Percentiles rank a stretch among this genome's conserved stretches.
Conservation (phyloP, 2,329 filamentous ascomycete species). For the Aspergillus sp. region DNA sequence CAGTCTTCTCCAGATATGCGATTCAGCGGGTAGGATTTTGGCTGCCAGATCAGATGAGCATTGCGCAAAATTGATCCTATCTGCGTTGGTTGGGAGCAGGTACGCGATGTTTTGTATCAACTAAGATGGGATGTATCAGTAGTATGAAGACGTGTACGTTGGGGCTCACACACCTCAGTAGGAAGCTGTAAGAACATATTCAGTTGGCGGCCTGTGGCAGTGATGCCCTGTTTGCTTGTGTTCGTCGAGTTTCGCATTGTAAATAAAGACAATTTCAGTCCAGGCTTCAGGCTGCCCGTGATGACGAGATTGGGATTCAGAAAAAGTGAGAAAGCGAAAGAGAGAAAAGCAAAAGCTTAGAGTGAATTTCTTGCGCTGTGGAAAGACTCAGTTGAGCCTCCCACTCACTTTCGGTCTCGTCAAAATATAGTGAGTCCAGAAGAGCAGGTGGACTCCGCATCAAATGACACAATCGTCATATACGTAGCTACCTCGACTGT, state of each 20-base stretch:
- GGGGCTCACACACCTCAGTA: conserved; percentile 11
- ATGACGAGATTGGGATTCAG: neutral
- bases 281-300: too few species aligned
- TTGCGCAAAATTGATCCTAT: conserved; percentile 30
- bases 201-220: neutral
- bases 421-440: neutral
- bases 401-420: neutral
- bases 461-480: too few species aligned
- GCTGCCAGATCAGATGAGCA: conserved; percentile 26
- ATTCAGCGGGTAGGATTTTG: conserved; percentile 26
- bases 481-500: neutral
- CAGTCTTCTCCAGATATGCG: conserved; percentile 34
- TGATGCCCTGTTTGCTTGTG: neutral
- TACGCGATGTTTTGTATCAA: conserved; percentile 33
- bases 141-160: neutral
- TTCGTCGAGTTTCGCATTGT: neutral
- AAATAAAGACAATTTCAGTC: too few species aligned
- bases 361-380: neutral
- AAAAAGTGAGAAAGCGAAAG: neutral
- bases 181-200: conserved; percentile 7
- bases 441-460: neutral
- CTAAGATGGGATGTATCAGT: conserved; percentile 17
- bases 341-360: neutral
- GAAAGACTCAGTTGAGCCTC: too few species aligned
- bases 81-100: conserved; percentile 28